Evolutionary conservation across 2,329 filamentous ascomycete genomes (phyloP), one percentile per base, ranked within the genome.

Genomic region (Diplodia mutila): DNA sequence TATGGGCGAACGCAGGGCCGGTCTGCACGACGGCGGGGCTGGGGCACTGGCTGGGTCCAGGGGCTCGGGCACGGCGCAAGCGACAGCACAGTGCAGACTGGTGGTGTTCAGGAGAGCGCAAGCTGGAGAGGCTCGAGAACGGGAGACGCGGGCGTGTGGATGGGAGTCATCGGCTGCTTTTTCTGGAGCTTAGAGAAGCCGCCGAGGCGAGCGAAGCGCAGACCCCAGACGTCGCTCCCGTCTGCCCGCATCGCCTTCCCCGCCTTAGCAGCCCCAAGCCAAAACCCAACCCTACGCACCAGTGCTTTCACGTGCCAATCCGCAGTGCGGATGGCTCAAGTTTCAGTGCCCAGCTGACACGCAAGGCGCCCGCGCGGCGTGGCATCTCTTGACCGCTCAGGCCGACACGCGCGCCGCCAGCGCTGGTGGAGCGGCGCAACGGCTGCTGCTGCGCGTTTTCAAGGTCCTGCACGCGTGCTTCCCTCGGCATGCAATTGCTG

Each of bases 131-230:
- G 39, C 39, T 5, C 18, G 14, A n/a, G 34, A 37, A 9, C 34
- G 11, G 34, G 34, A 11, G 34, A 37, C 34, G 34, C 18, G 48
- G 61, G 49, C 37, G 32, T 32, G 27, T 18, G 59, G 32, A 23
- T 25, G 42, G 54, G 65, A 67, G 65, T 67, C 65, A 67, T 67
- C 54, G 42, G 65, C 55, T 53, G 48, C 54, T 53, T 61, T 67
- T 67, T 53, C 55, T 67, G 65, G 65, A 61, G 54, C 54, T 51
- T 25, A 9, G 39, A 27, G 18, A 55, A 37, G 49, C 51, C 54
- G 39, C 65, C 55, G 65, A 67, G 65, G 65, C 54, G 52, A 61
- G 46, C 16, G 61, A 49, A 39, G 48, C 46, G 53, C 65, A 48
- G 53, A 57, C 39, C 64, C 39, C 64, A 66, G 51, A 55, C 49